A percentile compares a stretch with the other conserved stretches of the same genome.
Conservation (phyloP, 2,329 filamentous ascomycete species). For the Sphaerulina populicola region DNA sequence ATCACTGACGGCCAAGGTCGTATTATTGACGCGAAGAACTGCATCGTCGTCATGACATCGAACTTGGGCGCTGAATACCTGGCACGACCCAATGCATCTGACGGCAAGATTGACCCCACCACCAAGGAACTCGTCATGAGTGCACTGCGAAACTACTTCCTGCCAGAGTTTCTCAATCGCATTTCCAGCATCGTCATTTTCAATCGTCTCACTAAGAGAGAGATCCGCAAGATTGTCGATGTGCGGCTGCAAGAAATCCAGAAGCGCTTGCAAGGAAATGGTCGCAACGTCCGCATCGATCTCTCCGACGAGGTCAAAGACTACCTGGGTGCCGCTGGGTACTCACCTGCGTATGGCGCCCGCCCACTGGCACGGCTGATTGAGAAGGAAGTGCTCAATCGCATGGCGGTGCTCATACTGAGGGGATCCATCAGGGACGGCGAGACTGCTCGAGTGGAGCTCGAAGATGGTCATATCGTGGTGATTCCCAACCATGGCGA, state of each 20-base stretch:
- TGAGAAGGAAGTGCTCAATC: slow-evolving; percentile 94
- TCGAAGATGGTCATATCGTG: slow-evolving; percentile 69
- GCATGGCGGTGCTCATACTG: slow-evolving; percentile 81
- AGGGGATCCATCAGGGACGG: slow-evolving; percentile 77
- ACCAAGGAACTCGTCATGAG: slow-evolving; percentile 87
- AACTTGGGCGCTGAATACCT: slow-evolving; percentile 94
- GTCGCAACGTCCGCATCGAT: slow-evolving; percentile 75
- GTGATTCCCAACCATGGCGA: slow-evolving; percentile 77
- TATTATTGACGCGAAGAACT: slow-evolving; percentile 91
- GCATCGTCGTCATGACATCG: slow-evolving; percentile 98
- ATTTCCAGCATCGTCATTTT: slow-evolving; percentile 96
- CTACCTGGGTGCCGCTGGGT: slow-evolving; percentile 83
- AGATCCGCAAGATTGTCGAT: slow-evolving; percentile 95
- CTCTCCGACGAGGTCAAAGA: slow-evolving; percentile 80
- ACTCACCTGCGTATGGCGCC: slow-evolving; percentile 91
- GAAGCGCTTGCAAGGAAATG: slow-evolving; percentile 76
- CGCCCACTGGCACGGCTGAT: slow-evolving; percentile 81
- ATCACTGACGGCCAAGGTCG: slow-evolving; percentile 97
- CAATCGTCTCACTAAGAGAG: slow-evolving; percentile 80
- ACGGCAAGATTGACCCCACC: slow-evolving; percentile 76
- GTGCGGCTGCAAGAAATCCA: slow-evolving; percentile 82
- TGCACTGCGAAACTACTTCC: slow-evolving; percentile 86
- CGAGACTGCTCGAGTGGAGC: slow-evolving; percentile 68
- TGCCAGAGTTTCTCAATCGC: slow-evolving; percentile 96
- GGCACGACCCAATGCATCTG: slow-evolving; percentile 64